phyloP scores from a whole-genome alignment of 345 rosid genomes.

The Conringia planisiliqua region DNA sequence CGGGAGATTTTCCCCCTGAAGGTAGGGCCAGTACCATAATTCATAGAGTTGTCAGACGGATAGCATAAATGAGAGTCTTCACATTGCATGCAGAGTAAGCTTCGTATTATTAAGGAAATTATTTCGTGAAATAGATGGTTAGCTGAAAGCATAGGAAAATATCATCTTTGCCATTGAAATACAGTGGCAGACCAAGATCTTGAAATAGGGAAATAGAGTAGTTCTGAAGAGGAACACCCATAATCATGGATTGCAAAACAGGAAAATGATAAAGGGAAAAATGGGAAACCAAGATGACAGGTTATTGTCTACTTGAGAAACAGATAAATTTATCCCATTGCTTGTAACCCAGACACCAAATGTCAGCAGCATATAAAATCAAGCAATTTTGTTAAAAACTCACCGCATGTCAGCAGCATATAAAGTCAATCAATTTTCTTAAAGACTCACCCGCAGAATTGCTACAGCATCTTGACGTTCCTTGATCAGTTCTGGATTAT shows the following conservation, averaged over 20 bases:
- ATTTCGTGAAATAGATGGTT: background rate
- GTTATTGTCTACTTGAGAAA: constrained; percentile 15
- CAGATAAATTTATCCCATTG: constrained; percentile 6
- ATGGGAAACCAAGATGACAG: constrained; percentile 10
- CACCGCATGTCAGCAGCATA: constrained; percentile 36
- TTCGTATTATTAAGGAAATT: background rate
- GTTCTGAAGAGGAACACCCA: background rate
- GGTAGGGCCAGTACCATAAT: constrained; percentile 26
- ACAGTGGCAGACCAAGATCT: background rate
- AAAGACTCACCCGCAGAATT: constrained; percentile 62
- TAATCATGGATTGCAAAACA: background rate
- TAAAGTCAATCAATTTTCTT: background rate
- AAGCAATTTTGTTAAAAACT: constrained; percentile 22
- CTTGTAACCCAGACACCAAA: background rate
- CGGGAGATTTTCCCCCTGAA: constrained; percentile 68
- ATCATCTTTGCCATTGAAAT: background rate
- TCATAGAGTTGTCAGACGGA: constrained; percentile 13
- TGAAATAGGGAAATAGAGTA: background rate
- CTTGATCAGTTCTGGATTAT: constrained; percentile 54
- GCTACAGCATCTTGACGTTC: constrained; percentile 97
- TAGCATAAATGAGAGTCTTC: background rate
- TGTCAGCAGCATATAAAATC: background rate
- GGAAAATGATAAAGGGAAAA: constrained; percentile 5
- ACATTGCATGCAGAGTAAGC: constrained; percentile 20
- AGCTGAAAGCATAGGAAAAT: background rate